These are phyloP conservation scores for Lenzites betulinus DNA, from an alignment of 768 basidiomycete genomes.

Conservation along the genomic window DNA sequence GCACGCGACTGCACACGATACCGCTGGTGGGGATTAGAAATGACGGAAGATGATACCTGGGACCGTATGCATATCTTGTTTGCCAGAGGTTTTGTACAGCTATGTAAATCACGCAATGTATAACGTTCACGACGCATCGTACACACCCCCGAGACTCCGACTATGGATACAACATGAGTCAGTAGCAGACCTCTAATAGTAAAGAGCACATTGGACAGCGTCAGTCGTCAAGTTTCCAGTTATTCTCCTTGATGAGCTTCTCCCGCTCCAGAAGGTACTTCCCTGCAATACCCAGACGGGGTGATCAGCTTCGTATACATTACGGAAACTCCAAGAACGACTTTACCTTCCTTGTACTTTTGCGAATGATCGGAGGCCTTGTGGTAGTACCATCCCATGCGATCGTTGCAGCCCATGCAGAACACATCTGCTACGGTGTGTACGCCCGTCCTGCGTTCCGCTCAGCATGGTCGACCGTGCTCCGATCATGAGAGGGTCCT, in stretches of 20 bases:
- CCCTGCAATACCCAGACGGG: conserved; percentile 42
- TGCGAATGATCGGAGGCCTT: conserved; percentile 74
- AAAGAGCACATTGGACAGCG: not conserved
- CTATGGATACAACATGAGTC: no score
- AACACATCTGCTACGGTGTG: conserved; percentile 82
- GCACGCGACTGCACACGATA: not conserved
- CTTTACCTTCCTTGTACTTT: conserved; percentile 83
- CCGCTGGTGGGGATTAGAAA: conserved; percentile 11
- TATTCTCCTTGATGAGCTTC: conserved; percentile 79
- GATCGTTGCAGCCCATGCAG: conserved; percentile 77
- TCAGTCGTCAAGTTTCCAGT: conserved; percentile 64
- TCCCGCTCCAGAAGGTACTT: conserved; percentile 83
- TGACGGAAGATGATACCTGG: conserved; percentile 23
- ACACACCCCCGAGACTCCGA: no score
- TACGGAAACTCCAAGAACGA: no score
- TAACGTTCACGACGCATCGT: not conserved
- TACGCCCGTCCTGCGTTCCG: conserved; percentile 82
- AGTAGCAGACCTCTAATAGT: no score
- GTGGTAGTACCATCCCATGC: conserved; percentile 83
- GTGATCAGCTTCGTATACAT: not conserved
- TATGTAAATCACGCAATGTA: conserved; percentile 25
- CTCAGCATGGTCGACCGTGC: not conserved
- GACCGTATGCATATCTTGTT: conserved; percentile 24
- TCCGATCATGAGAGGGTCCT: conserved; percentile 8
- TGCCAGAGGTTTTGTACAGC: conserved; percentile 21